Base-by-base conservation (phyloP, 352 stramenopile species). In the Pythium vanterpoolii region DNA sequence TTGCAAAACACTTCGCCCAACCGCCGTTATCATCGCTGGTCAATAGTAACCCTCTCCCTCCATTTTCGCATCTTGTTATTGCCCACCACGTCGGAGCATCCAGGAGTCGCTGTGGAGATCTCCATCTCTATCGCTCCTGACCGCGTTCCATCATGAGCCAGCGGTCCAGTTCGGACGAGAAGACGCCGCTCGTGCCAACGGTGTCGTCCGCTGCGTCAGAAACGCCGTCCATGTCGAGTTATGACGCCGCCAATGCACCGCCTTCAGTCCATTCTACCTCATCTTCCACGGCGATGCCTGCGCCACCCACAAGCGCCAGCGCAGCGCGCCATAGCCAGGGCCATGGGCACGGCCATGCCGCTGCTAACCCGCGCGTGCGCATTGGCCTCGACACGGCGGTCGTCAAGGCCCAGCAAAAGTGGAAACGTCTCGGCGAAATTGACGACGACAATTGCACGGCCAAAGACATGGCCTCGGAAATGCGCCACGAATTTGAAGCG, bases 401-500 rank as follows among this genome's bases (percentile, higher is more conserved):
- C 0, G 61, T 89, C 47, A 77, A 91, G 52, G 88, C 88, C 54
- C 84, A 91, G 65, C 79, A 86, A 56, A 93, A 93, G 66, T 93
- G 84, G 84, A 90, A 89, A 66, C 77, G 71, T 0, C 67, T 93
- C 13, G 71, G 72, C 18, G 81, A 93, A 40, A 88, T 93, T 33
- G 73, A 82, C 57, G 82, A 89, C 53, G 77, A 89, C 64, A 87
- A 88, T 64, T 86, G 66, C 55, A 93, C 84, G 33, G 84, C 84
- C 43, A 90, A 93, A 55, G 78, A 87, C 55, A 93, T 93, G 84
- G 84, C 84, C 3, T 81, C 78, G 58, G 84, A 93, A 51, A 80
- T 91, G 47, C 79, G 89, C 56, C 43, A 71, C 24, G 79, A 89
- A 57, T 89, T 90, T 45, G 83, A 85, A 57, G 75, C 75, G 40